Base-by-base conservation (phyloP, 192 early-diverging fungal species). In the Powellomyces hirtus region DNA sequence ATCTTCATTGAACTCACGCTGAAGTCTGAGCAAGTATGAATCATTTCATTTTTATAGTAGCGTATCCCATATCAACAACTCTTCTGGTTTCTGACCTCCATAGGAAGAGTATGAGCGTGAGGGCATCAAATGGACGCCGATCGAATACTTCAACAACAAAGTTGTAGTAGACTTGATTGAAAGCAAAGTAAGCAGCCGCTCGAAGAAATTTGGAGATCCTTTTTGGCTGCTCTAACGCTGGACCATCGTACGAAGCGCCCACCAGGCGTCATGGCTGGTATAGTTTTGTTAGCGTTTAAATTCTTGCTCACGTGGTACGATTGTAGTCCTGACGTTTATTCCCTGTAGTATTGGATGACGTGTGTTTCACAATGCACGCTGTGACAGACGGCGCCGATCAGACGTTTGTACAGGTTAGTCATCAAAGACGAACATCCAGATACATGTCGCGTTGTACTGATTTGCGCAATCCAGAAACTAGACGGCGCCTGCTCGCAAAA, bases 81-180 rank as follows among this genome's bases (percentile, higher is more conserved):
- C n/a, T n/a, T n/a, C 40, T 42, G 40, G 18, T 18, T 18, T 42
- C 10, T 8, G 10, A 26, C 11, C 35, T 46, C 8, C 55, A 27
- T 51, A 80, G 65, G 95, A 98, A 79, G 97, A 98, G 75, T 98
- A 98, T 68, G 89, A 92, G 57, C 81, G 87, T 46, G 97, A 99
- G 81, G 87, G 92, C 59, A 99, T 99, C 75, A 76, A 95, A 70
- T 99, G 97, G 97, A 95, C 93, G 14, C 96, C 95, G n/a, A 99
- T 99, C 68, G 90, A 94, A 60, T 99, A 93, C 75, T 99, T 99
- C 81, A 98, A 99, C 83, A 99, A 99, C 80, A 97, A 97, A 79
- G 84, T 99, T 38, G 97, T 99, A 30, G 97, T 97, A 62, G 97
- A 99, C 66, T 79, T 99, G 56, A 99, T 99, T 59, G 97, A 99